Base-by-base conservation (phyloP, 2,329 filamentous ascomycete genomes). In the Clarireedia homoeocarpa region DNA sequence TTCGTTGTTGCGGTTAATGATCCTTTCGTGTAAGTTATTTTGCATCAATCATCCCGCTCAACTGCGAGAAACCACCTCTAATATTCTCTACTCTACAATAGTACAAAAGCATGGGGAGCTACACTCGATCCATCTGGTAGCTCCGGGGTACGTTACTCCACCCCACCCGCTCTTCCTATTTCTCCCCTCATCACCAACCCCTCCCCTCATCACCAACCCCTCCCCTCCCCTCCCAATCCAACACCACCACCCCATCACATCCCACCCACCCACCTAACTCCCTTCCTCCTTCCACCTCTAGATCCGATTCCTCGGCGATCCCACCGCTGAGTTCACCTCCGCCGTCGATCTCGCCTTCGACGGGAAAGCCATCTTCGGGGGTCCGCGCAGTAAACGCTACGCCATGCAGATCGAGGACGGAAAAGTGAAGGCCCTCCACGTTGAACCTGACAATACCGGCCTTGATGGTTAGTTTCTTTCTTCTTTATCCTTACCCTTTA, bases 1-100 rank as follows among this genome's bases (percentile, higher is more conserved):
- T 95, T 95, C 67, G 89, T 97, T 42, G 84, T 97, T 56, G 85
- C 88, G 15, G 91, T 96, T 69, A 97, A 97, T 70, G 92, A 97
- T 71, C 83, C 91, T 20, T 96, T 96, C 71, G 91, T 96, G 88
- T 95, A 77, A 73, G 88, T 74, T 48, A 9, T 14, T 17, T 47
- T n/a, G 9, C 1, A 17, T 6, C 12, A 2, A 3, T 10, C 6
- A 10, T 24, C 9, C 30, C 9, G 3, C 12, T 17, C 39, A 12
- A 42, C 4, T 17, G 5, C 40, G 14, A 40, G 17, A 40, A 40
- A 38, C 2, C 39, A 20, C 20, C 5, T 6, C 14, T 6, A 15
- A 46, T 14, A 46, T 14, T 2, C 7, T 17, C 20, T 10, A 6
- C 17, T 5, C 12, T 17, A 17, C n/a, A 5, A 2, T 23, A 94